Evolutionary conservation across 768 basidiomycete species (phyloP).

Genomic region (Hemileccinum impolitum): DNA sequence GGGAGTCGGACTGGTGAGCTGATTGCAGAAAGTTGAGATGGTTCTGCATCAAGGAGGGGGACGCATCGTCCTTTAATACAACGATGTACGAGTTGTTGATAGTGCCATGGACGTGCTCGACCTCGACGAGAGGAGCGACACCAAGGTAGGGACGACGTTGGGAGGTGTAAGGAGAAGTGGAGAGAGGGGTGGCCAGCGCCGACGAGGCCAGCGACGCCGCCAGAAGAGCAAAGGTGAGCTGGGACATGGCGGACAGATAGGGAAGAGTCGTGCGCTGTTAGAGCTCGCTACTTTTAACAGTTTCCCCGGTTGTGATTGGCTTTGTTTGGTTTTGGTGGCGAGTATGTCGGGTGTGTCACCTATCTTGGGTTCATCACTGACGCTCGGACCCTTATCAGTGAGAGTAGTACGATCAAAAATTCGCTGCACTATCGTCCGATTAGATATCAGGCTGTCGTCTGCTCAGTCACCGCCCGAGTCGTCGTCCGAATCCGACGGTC

Average conservation of each 20-base stretch:
- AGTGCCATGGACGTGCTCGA: conserved; percentile 63
- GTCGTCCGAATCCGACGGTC: no score
- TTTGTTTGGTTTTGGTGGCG: conserved; percentile 30
- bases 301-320: conserved; percentile 17
- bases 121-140: conserved; percentile 58
- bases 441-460: no score
- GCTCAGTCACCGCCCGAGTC: no score
- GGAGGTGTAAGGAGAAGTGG: conserved; percentile 36
- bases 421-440: no score
- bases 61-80: conserved; percentile 72
- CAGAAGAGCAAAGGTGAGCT: conserved; percentile 33
- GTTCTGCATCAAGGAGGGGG: conserved; percentile 56
- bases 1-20: conserved; percentile 53
- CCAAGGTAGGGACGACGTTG: conserved; percentile 43
- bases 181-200: conserved; percentile 41
- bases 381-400: no score
- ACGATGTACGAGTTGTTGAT: conserved; percentile 95
- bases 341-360: not conserved
- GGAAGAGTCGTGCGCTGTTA: conserved; percentile 5
- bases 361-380: no score
- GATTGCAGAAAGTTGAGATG: conserved; percentile 76
- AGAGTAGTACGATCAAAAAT: no score
- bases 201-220: conserved; percentile 38
- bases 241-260: conserved; percentile 33
- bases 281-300: conserved; percentile 23